Evolutionary conservation across 2,329 filamentous ascomycete species (phyloP).

Genomic region (Rugonectria rugulosa): DNA sequence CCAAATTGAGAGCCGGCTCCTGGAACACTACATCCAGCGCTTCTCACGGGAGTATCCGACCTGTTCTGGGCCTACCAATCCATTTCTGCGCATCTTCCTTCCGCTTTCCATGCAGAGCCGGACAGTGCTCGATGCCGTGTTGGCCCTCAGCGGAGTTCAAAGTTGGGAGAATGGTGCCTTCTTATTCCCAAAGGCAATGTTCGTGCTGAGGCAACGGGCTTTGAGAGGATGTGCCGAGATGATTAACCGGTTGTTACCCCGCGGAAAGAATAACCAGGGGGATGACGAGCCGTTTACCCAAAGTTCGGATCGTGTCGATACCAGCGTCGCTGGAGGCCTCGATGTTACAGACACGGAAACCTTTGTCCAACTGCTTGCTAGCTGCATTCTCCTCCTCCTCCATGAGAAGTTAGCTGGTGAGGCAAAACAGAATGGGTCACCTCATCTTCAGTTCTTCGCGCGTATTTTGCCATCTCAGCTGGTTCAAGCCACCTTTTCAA

Average conservation of each 20-base stretch:
- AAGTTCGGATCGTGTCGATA: no score
- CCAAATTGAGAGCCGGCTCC: slow-evolving; percentile 17
- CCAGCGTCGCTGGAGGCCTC: neutral
- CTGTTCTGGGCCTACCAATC: slow-evolving; percentile 24
- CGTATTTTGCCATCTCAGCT: slow-evolving; percentile 7
- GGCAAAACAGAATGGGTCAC: slow-evolving; percentile 12
- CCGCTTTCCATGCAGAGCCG: slow-evolving; percentile 27
- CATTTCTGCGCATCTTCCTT: slow-evolving; percentile 27
- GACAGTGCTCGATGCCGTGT: slow-evolving; percentile 23
- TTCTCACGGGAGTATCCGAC: slow-evolving; percentile 29
- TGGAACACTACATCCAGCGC: slow-evolving; percentile 28
- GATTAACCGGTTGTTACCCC: neutral
- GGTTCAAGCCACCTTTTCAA: neutral
- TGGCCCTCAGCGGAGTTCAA: slow-evolving; percentile 24
- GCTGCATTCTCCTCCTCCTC: slow-evolving; percentile 23
- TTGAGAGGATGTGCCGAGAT: slow-evolving; percentile 20
- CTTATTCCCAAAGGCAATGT: slow-evolving; percentile 14
- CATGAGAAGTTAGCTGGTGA: slow-evolving; percentile 30
- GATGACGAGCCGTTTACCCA: neutral
- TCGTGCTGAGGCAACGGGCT: slow-evolving; percentile 22
- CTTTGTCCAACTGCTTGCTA: slow-evolving; percentile 21
- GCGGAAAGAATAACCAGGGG: no score
- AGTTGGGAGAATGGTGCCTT: slow-evolving; percentile 29
- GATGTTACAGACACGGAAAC: neutral
- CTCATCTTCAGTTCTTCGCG: slow-evolving; percentile 23